Evolutionary conservation across 164 flowering plant species (phyloP).

Genomic region (Umbilicus rupestris): DNA sequence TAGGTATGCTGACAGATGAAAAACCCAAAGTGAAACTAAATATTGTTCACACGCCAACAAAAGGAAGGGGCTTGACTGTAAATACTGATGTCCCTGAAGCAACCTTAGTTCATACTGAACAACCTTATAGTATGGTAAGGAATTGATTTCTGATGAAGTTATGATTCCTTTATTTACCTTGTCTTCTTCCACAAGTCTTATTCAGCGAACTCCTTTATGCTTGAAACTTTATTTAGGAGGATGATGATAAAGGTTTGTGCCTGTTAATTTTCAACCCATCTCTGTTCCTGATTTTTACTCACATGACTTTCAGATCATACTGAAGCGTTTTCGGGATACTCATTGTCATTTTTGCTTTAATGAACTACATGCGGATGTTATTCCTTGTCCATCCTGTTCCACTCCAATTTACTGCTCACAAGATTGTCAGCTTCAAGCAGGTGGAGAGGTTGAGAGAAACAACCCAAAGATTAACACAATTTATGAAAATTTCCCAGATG

Average conservation of each 20-base stretch:
- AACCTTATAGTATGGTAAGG: slow-evolving; percentile 75
- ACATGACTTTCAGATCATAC: slow-evolving; percentile 46
- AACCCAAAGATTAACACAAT: slow-evolving; percentile 7
- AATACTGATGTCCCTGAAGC: slow-evolving; percentile 37
- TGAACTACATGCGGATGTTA: slow-evolving; percentile 61
- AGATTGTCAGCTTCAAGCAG: slow-evolving; percentile 50
- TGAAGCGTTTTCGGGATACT: slow-evolving; percentile 64
- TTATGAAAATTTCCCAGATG: slow-evolving; percentile 19
- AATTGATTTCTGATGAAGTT: neutral
- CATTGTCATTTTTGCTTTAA: slow-evolving; percentile 87
- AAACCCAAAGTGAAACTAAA: slow-evolving; percentile 24
- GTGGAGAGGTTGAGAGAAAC: slow-evolving; percentile 27
- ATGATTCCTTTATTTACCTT: neutral
- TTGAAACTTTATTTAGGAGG: neutral
- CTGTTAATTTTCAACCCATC: neutral
- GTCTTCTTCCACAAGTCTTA: neutral
- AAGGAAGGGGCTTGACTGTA: slow-evolving; percentile 79
- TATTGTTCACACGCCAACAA: slow-evolving; percentile 43
- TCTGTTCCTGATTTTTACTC: neutral
- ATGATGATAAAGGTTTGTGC: neutral
- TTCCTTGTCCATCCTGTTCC: slow-evolving; percentile 73
- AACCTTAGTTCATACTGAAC: slow-evolving; percentile 61
- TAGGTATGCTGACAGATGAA: slow-evolving; percentile 36
- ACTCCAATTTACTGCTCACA: slow-evolving; percentile 64
- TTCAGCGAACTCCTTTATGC: neutral